phyloP scores from a whole-genome alignment of 768 basidiomycete species.

The Sistotremastrum niveocremeum region DNA sequence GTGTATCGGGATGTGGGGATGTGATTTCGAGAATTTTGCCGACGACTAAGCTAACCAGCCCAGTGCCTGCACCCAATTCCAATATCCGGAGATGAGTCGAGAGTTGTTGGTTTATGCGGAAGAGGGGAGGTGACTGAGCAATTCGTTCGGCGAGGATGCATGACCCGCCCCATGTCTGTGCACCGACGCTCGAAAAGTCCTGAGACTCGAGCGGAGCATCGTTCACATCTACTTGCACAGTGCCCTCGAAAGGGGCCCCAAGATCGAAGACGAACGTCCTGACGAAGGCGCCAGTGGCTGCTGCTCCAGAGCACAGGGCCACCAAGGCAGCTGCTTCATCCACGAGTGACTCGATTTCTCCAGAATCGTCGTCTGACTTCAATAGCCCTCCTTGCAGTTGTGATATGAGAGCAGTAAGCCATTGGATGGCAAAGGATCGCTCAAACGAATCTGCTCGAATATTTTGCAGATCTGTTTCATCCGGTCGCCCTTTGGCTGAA shows the following conservation, averaged over 20 bases:
- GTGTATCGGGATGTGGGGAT: background rate
- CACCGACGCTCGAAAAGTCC: slow-evolving; percentile 63
- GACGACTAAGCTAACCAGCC: slow-evolving; percentile 32
- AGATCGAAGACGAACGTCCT: slow-evolving; percentile 37
- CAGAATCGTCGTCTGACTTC: background rate
- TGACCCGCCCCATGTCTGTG: slow-evolving; percentile 83
- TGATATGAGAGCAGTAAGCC: slow-evolving; percentile 56
- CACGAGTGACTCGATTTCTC: slow-evolving; percentile 26
- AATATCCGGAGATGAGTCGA: slow-evolving; percentile 24
- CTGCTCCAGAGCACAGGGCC: slow-evolving; percentile 50
- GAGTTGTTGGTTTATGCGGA: slow-evolving; percentile 19
- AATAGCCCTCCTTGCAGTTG: slow-evolving; percentile 13
- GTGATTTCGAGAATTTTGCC: slow-evolving; percentile 18
- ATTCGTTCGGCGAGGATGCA: slow-evolving; percentile 71
- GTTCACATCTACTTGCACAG: slow-evolving; percentile 32
- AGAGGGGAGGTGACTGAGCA: slow-evolving; percentile 37
- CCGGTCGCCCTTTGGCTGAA: slow-evolving; percentile 10
- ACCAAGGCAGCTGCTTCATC: slow-evolving; percentile 45
- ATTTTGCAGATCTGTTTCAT: slow-evolving; percentile 13
- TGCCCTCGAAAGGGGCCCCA: slow-evolving; percentile 2
- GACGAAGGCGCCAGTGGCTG: slow-evolving; percentile 44
- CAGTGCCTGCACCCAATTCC: slow-evolving; percentile 47
- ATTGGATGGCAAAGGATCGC: slow-evolving; percentile 50
- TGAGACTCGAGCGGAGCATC: slow-evolving; percentile 59
- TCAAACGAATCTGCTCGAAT: slow-evolving; percentile 54